phyloP scores from a whole-genome alignment of 257 asterid genomes.

The Scutellaria galericulata region DNA sequence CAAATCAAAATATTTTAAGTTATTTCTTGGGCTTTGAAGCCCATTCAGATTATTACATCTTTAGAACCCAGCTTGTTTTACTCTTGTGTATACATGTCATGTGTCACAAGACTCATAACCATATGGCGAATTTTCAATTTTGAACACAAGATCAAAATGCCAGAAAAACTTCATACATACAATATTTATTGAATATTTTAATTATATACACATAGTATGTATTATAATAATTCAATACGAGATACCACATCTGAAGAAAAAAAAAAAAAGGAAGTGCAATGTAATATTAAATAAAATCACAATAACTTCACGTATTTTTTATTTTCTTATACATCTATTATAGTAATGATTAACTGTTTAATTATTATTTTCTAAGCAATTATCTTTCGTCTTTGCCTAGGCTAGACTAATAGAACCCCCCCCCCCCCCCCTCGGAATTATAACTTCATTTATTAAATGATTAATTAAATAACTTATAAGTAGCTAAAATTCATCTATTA shows the following conservation, averaged over 20 bases:
- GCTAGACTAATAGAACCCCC: not conserved
- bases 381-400: not conserved
- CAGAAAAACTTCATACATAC: no score
- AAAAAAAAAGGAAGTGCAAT: not conserved
- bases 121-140: no score
- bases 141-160: no score
- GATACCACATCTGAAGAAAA: not conserved
- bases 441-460: slow-evolving; percentile 32
- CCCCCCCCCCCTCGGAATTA: not conserved
- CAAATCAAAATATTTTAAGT: no score
- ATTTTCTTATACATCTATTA: not conserved
- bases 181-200: no score
- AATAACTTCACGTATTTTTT: not conserved
- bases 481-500: not conserved
- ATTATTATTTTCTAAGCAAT: not conserved
- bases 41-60: no score
- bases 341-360: not conserved
- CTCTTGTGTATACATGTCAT: no score
- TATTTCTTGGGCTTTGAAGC: no score
- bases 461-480: not conserved
- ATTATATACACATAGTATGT: not conserved
- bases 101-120: no score
- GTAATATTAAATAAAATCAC: not conserved
- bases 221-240: not conserved
- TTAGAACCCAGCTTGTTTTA: no score